Evolutionary conservation across 305 asterid genomes (phyloP).

Genomic region (Solanum hybrid): DNA sequence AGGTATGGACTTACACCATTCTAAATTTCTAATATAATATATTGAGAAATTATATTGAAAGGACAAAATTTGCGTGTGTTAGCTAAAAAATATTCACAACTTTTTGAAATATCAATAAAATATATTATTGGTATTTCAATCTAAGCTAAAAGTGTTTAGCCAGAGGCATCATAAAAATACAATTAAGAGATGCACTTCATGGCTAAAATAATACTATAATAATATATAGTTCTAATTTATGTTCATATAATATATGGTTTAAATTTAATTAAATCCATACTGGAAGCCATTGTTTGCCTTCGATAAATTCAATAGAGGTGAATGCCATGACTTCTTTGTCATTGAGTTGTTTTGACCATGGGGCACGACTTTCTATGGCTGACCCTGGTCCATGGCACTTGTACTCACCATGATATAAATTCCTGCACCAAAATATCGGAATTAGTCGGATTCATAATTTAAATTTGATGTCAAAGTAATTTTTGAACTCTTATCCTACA

Average conservation of each 20-base stretch:
- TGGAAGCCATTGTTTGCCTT: constrained; percentile 71
- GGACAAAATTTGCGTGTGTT: background rate
- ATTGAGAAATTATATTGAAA: background rate
- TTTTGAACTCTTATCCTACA: background rate
- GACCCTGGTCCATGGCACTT: constrained; percentile 80
- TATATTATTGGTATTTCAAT: background rate
- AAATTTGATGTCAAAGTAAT: background rate
- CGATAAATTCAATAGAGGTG: constrained; percentile 48
- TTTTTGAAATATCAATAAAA: background rate
- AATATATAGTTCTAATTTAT: background rate
- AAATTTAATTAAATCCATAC: constrained; percentile 37
- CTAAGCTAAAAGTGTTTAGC: background rate
- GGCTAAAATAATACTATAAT: background rate
- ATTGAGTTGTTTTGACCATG: constrained; percentile 61
- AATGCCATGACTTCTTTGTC: constrained; percentile 53
- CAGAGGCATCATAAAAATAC: background rate
- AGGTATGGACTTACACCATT: background rate
- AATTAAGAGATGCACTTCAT: background rate
- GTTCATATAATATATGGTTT: background rate
- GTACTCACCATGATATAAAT: constrained; percentile 58
- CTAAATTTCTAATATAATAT: background rate
- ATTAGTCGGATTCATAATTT: background rate
- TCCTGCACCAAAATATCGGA: constrained; percentile 23
- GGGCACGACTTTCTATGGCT: constrained; percentile 30
- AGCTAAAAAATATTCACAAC: background rate